Base-by-base conservation (phyloP, 768 basidiomycete genomes). In the Porphyrellus cyaneotinctus region DNA sequence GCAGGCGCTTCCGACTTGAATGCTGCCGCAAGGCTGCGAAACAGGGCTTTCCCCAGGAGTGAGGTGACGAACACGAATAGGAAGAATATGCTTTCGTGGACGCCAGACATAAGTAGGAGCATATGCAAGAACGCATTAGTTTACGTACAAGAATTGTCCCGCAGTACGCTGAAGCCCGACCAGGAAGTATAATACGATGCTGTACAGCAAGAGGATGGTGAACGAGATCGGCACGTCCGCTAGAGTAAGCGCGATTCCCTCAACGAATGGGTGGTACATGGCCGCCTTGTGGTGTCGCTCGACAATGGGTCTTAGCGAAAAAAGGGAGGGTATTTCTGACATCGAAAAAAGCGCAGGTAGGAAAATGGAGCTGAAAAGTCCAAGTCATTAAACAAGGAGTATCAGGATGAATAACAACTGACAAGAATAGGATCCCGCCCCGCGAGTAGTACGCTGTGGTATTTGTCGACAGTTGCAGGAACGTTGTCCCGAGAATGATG, bases 391-490 rank as follows among this genome's bases (percentile, higher is more conserved):
- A 47, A 44, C 23, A 24, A 38, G 9, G 4, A 36, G 4, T 15
- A 0, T 22, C 13, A 33, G 1, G 22, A 23, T 0, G 3, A 0
- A 35, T 0, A 18, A 33, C 4, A n/a, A 74, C 80, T 30, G 58
- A 85, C 79, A 92, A 89, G 78, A 91, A 91, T 14, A 92, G 73
- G 31, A 88, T 77, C 63, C 90, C 90, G n/a, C 90, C 90, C 22
- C 90, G 81, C 32, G 86, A 84, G n/a, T 51, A 70, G 36, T 43
- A 71, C 7, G 47, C 54, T 0, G 58, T 52, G 6, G 80, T 79
- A 28, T 61, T 68, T 17, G 70, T 62, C 0, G 73, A 64, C 30
- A 78, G 57, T n/a, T 71, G 61, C 53, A 74, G 74, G 70, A 79
- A 82, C 33, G 78, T 71, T n/a, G 73, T 75, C 42, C 65, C 68